These are phyloP conservation scores for Fusarium sp. DNA, from an alignment of 2,329 filamentous ascomycete species.

Conservation along the genomic window DNA sequence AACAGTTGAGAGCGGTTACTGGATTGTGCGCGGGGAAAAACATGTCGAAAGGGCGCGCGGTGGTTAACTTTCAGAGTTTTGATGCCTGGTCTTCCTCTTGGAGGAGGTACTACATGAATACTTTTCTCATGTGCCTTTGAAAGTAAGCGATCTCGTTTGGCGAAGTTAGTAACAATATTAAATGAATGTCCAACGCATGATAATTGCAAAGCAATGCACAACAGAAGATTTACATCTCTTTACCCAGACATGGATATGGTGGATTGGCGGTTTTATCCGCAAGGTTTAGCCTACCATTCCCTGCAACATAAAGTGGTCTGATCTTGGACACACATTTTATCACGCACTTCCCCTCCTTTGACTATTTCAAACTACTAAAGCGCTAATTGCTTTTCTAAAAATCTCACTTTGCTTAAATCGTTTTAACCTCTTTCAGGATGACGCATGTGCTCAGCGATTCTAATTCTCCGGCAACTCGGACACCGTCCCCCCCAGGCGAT, in stretches of 20 bases:
- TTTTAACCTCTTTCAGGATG: not conserved
- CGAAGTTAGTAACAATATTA: too few species aligned
- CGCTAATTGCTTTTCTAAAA: too few species aligned
- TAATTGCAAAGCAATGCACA: too few species aligned
- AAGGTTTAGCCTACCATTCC: not conserved
- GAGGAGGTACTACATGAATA: rapidly evolving
- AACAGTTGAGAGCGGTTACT: not conserved
- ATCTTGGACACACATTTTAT: not conserved
- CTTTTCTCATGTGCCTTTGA: too few species aligned
- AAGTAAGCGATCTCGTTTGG: too few species aligned
- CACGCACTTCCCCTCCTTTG: not conserved
- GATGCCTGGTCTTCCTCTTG: too few species aligned
- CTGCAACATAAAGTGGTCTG: not conserved
- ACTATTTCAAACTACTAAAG: not conserved
- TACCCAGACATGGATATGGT: too few species aligned
- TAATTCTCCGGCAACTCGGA: not conserved
- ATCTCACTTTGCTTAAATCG: not conserved
- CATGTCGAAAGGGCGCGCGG: rapidly evolving
- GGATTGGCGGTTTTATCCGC: not conserved
- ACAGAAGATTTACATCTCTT: too few species aligned
- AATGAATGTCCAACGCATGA: too few species aligned
- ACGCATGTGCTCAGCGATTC: not conserved
- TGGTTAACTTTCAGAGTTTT: too few species aligned
- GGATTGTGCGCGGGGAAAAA: not conserved
- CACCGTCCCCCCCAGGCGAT: not conserved